Percentiles rank a stretch among this genome's conserved stretches.
These are phyloP conservation scores for Mitragyna speciosa DNA, from an alignment of 257 asterid species.

Conservation along the genomic window DNA sequence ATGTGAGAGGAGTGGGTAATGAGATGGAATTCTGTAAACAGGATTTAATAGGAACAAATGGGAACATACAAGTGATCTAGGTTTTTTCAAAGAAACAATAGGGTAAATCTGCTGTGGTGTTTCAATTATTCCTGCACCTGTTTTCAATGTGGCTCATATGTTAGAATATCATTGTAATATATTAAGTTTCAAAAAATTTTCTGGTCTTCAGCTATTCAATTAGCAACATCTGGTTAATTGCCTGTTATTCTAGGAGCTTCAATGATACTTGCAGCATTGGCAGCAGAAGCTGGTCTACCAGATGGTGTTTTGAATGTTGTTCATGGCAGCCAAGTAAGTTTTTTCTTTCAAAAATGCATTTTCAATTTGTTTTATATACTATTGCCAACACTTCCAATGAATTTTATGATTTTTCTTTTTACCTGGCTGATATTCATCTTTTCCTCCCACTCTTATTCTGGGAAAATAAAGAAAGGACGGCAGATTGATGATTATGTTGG, in stretches of 20 bases:
- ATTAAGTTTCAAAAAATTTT: neutral
- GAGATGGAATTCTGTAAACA: neutral
- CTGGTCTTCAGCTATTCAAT: neutral
- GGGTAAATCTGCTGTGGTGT: neutral
- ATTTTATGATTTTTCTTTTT: neutral
- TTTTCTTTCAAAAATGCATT: neutral
- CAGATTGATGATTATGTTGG: neutral
- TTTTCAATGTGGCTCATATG: neutral
- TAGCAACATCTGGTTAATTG: neutral
- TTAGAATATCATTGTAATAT: neutral
- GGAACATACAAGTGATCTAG: neutral
- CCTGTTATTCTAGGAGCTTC: constrained; percentile 36
- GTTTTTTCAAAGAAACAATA: neutral
- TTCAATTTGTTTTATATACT: neutral
- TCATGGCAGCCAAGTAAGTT: constrained; percentile 43
- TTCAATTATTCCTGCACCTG: neutral
- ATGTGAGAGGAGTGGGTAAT: neutral
- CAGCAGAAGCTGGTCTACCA: constrained; percentile 52
- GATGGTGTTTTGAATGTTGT: constrained; percentile 48
- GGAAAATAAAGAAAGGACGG: neutral
- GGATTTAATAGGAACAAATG: neutral
- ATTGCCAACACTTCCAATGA: neutral
- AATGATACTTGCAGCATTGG: constrained; percentile 45
- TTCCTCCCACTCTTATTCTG: neutral
- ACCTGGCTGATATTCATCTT: neutral